Base-by-base conservation (phyloP, 257 asterid species). In the Salvia hispanica region DNA sequence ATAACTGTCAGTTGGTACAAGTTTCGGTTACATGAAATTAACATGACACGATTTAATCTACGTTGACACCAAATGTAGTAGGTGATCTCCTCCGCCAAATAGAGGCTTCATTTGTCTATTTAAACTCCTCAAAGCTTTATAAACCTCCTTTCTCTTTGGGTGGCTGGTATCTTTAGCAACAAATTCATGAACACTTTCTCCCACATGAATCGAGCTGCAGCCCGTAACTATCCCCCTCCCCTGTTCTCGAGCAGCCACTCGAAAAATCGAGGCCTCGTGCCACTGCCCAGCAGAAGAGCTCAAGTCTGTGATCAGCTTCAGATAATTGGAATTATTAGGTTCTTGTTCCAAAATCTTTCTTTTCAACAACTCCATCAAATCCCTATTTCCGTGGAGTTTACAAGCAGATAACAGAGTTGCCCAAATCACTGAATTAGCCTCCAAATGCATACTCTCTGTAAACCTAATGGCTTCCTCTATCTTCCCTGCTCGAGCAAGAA, bases 121-220 rank as follows among this genome's bases (percentile, higher is more conserved):
- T 45, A 81, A 79, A 64, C 71, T 66, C 63, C 74, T 57, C 40
- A 84, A 69, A 42, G 72, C 66, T 67, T 47, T 56, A 72, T 82
- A 82, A 44, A 82, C 71, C 53, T 82, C 77, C 66, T 53, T 76
- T 68, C 78, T 80, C 34, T 28, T 52, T 36, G 74, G 77, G 66
- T 76, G 80, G 67, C 57, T 71, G 4, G 67, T 71, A 45, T 84
- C 85, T 57, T 62, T 84, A 2, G 88, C 84, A n/a, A 78, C 73
- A 75, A 84, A 84, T 57, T 80, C 86, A 76, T 84, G 84, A n/a
- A 84, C 88, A 43, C 78, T 14, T 40, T 82, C 77, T 6, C 86
- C 85, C 11, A 80, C 58, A 70, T 85, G 88, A 60, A 85, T 80
- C 12, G 85, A 76, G 78, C 86, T 85, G 71, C 85, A 85, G 9